A percentile compares a stretch with the other conserved stretches of the same genome.
phyloP scores from a whole-genome alignment of 2,329 filamentous ascomycete species.

The Dothideomycetidae sp. region DNA sequence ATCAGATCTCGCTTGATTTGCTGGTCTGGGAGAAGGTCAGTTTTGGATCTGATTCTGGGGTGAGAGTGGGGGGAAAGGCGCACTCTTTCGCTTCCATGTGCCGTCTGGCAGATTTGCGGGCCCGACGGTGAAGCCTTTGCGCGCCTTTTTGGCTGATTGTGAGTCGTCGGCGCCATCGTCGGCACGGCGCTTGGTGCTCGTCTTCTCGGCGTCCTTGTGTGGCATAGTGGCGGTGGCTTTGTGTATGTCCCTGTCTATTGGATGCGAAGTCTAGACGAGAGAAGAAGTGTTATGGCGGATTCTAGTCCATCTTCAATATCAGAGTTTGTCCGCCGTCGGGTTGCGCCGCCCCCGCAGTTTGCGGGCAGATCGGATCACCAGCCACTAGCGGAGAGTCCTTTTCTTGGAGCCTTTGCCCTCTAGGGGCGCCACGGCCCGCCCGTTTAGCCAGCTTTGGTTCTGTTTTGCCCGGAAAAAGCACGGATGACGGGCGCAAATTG shows the following conservation, averaged over 20 bases:
- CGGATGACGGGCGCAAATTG: background rate
- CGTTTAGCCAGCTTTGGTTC: background rate
- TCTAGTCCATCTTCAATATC: too few species aligned
- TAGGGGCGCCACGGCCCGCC: too few species aligned
- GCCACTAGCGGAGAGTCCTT: background rate
- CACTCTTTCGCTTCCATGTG: conserved; percentile 68
- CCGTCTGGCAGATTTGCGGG: conserved; percentile 86
- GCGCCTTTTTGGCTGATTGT: conserved; percentile 35
- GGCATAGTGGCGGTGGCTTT: conserved; percentile 34
- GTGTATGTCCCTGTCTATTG: too few species aligned
- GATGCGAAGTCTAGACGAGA: too few species aligned
- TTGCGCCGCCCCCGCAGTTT: background rate
- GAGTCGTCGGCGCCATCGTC: conserved; percentile 16
- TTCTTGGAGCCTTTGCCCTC: too few species aligned
- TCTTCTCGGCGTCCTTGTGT: conserved; percentile 41
- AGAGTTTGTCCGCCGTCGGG: background rate
- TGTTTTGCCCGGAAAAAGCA: background rate
- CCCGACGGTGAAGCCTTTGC: conserved; percentile 70
- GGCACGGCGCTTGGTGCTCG: conserved; percentile 15
- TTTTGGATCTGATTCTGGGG: background rate
- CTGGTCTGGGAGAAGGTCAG: conserved; percentile 44
- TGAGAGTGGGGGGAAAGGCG: conserved; percentile 1
- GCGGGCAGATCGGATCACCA: background rate
- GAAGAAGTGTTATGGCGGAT: too few species aligned
- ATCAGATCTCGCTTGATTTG: conserved; percentile 86